Evolutionary conservation across 2,329 filamentous ascomycete species (phyloP).

Genomic region (Trichoderma simmonsii): DNA sequence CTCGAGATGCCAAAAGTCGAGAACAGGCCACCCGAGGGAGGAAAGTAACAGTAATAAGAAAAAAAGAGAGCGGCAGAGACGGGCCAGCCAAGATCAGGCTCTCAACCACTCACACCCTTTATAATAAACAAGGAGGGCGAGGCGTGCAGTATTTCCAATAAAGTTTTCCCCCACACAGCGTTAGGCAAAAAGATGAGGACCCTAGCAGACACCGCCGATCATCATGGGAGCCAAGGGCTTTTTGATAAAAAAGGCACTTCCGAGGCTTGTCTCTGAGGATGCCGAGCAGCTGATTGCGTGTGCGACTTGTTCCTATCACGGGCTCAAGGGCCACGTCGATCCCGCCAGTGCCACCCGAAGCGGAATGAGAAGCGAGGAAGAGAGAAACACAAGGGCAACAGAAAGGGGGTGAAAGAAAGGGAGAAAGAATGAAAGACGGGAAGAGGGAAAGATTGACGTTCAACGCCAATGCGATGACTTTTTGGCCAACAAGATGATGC

Average conservation of each 20-base stretch:
- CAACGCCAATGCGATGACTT: not conserved
- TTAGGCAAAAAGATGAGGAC: not conserved
- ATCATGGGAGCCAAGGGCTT: not conserved
- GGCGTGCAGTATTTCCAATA: not conserved
- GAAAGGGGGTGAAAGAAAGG: not conserved
- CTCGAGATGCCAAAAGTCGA: not conserved
- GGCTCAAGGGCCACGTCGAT: constrained; percentile 4
- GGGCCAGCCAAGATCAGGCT: not conserved
- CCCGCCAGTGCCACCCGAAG: constrained; percentile 11
- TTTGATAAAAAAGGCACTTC: not conserved
- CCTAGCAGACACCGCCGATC: constrained; percentile 8
- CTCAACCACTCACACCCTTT: not conserved
- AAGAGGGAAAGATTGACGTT: not conserved
- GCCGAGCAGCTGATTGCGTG: not conserved
- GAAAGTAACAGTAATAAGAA: not conserved
- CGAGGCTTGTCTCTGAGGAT: not conserved
- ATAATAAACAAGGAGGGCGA: not conserved
- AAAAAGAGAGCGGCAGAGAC: not conserved
- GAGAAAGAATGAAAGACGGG: not conserved
- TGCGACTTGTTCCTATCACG: constrained; percentile 7
- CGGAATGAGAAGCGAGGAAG: constrained; percentile 13
- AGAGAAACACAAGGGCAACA: constrained; percentile 7
- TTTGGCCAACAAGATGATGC: not conserved
- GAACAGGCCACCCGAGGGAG: not conserved
- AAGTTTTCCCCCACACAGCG: not conserved